Conservation (phyloP, 257 asterid species). For the Capsicum baccatum region DNA sequence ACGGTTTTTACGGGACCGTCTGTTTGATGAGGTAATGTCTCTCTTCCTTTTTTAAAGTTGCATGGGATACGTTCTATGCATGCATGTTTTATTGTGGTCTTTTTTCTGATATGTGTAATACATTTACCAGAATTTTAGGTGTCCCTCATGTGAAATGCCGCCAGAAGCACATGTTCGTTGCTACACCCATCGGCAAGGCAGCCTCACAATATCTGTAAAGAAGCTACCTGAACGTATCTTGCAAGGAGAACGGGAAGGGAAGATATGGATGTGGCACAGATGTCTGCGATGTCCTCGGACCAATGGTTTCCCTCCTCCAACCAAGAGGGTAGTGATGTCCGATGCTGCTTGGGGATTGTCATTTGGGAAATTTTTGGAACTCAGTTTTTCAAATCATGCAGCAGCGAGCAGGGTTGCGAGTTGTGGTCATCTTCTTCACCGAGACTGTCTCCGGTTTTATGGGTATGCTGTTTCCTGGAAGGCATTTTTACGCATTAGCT, state of each 20-base stretch:
- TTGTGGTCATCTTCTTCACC: constrained; percentile 95
- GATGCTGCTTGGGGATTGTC: constrained; percentile 99
- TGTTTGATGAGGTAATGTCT: constrained; percentile 81
- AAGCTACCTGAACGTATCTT: constrained; percentile 74
- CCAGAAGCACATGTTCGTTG: constrained; percentile 96
- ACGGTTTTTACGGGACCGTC: constrained; percentile 82
- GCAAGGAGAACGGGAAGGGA: constrained; percentile 83
- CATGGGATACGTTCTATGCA: neutral
- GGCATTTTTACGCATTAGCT: constrained; percentile 20
- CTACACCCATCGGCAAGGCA: constrained; percentile 94
- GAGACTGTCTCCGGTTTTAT: constrained; percentile 96
- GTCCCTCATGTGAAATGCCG: constrained; percentile 92
- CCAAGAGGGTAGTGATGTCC: constrained; percentile 91
- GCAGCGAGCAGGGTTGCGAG: constrained; percentile 99
- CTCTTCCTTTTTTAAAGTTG: constrained; percentile 34
- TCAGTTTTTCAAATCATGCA: constrained; percentile 96
- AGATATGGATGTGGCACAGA: constrained; percentile 99
- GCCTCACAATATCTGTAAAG: constrained; percentile 93
- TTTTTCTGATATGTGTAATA: constrained; percentile 30
- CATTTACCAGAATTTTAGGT: constrained; percentile 65
- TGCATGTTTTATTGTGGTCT: neutral
- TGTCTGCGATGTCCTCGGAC: constrained; percentile 90
- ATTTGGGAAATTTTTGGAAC: constrained; percentile 96
- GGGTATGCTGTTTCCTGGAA: constrained; percentile 61
- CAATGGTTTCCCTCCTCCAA: constrained; percentile 91